Base-by-base conservation (phyloP, 495 filamentous ascomycete genomes). In the Trichocladium uniseriatum region DNA sequence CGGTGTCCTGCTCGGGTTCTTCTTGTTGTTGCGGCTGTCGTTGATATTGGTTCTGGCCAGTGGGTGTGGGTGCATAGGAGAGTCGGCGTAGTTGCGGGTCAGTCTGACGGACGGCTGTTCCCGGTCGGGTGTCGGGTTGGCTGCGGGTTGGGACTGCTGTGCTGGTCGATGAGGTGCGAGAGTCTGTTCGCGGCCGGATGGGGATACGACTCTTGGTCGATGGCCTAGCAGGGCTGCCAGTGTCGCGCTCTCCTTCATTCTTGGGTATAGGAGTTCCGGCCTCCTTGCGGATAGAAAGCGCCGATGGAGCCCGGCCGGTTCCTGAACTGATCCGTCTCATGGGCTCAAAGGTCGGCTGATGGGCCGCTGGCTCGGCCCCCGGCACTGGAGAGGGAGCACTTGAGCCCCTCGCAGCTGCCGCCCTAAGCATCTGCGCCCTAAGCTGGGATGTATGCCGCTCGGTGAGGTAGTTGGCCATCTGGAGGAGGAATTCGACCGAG, bases 391-490 rank as follows among this genome's bases (percentile, higher is more conserved):
- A 76, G 0, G 73, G 73, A 7, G 71, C 70, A 18, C 65, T 56
- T 15, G 73, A 73, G 48, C 76, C 76, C 24, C 72, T 75, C 15
- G 65, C 55, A 2, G 65, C 64, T 4, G 70, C 60, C 4, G 84
- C 82, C 67, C 82, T 91, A 42, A 83, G 78, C 78, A 98, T 89
- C 69, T 96, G 90, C 6, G 87, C 88, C 55, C 86, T 80, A 31
- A 95, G 85, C 62, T 95, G 85, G 0, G 84, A 83, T 6, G 94
- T 73, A 65, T 97, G 88, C 37, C 85, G 79, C 67, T 98, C 89
- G 58, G 94, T 94, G 2, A 96, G 81, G 83, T 89, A 96, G 68
- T 87, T 87, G 52, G 87, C 88, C 64, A 97, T 88, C 63, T 96
- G 90, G 5, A 95, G 80, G 7, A 98, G 71, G 62, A 97, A 98